phyloP scores from a whole-genome alignment of 2,329 filamentous ascomycete species.

The Lizonia empirigonia region DNA sequence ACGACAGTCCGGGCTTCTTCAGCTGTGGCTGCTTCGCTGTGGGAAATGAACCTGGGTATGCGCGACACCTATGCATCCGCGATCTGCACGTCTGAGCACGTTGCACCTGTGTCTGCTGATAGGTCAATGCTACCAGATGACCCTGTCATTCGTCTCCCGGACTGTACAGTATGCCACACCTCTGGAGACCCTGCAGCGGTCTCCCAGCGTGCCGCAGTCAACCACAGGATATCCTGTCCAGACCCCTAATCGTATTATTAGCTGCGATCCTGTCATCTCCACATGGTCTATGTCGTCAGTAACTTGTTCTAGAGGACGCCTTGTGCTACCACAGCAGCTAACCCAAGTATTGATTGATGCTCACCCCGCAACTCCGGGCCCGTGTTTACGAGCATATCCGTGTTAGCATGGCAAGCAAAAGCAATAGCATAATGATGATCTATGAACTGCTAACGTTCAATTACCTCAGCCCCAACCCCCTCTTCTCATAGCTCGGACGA shows the following conservation, averaged over 20 bases:
- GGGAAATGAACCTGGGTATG: slow-evolving; percentile 19
- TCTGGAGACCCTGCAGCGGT: slow-evolving; percentile 43
- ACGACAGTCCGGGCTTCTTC: slow-evolving; percentile 4
- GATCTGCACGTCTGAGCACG: slow-evolving; percentile 38
- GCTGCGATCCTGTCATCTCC: slow-evolving; percentile 34
- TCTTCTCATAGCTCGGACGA: too few species aligned
- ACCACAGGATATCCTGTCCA: slow-evolving; percentile 36
- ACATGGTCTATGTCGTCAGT: slow-evolving; percentile 22
- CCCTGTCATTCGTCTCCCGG: slow-evolving; percentile 29
- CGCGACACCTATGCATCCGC: slow-evolving; percentile 34
- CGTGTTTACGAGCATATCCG: slow-evolving; percentile 15
- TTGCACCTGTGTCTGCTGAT: slow-evolving; percentile 38
- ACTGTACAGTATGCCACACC: slow-evolving; percentile 25
- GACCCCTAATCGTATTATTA: slow-evolving; percentile 29
- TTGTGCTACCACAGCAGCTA: slow-evolving; percentile 17
- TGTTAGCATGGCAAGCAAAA: slow-evolving; percentile 4
- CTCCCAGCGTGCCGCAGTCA: slow-evolving; percentile 28
- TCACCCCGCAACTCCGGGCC: slow-evolving; percentile 14
- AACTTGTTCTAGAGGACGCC: slow-evolving; percentile 22
- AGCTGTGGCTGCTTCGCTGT: slow-evolving; percentile 12
- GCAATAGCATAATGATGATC: slow-evolving; percentile 13
- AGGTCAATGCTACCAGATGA: slow-evolving; percentile 43
- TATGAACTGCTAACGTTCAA: slow-evolving; percentile 6
- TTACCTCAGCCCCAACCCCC: slow-evolving; percentile 1
- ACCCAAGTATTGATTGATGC: slow-evolving; percentile 19